These are phyloP conservation scores for Nemania diffusa DNA, from an alignment of 2,329 filamentous ascomycete species.

Conservation along the genomic window DNA sequence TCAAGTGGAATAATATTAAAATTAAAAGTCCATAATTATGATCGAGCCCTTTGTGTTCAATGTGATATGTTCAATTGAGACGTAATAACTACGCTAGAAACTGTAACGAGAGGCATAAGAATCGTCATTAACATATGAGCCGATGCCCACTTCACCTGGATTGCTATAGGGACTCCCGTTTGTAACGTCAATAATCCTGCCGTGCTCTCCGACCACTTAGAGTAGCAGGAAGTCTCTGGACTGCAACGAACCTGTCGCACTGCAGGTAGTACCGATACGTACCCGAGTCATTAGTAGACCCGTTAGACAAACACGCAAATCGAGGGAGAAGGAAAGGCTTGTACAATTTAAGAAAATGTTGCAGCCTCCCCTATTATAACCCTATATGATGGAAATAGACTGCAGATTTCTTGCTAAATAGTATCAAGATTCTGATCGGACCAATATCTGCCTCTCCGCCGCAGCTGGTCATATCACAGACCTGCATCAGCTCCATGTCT, in stretches of 20 bases:
- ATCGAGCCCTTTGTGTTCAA: not conserved
- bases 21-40: not conserved
- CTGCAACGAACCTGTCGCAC: slow-evolving; percentile 25
- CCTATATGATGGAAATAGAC: too few relatives aligned
- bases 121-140: not conserved
- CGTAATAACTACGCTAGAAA: not conserved
- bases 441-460: not conserved
- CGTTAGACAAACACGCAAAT: slow-evolving; percentile 18
- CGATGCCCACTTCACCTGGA: not conserved
- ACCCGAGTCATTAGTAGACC: slow-evolving; percentile 2
- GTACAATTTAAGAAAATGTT: not conserved
- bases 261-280: slow-evolving; percentile 19
- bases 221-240: not conserved
- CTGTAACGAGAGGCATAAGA: not conserved
- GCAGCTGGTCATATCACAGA: not conserved
- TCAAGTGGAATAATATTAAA: not conserved
- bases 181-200: not conserved
- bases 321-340: not conserved
- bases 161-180: not conserved
- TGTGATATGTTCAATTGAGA: not conserved
- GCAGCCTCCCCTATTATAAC: not conserved
- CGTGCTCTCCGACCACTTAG: not conserved
- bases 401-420: too few relatives aligned
- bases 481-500: not conserved
- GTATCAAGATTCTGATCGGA: not conserved